Percentiles rank a stretch among this genome's conserved stretches.
phyloP scores from a whole-genome alignment of 2,329 filamentous ascomycete genomes.

The Arthroderma sp. region DNA sequence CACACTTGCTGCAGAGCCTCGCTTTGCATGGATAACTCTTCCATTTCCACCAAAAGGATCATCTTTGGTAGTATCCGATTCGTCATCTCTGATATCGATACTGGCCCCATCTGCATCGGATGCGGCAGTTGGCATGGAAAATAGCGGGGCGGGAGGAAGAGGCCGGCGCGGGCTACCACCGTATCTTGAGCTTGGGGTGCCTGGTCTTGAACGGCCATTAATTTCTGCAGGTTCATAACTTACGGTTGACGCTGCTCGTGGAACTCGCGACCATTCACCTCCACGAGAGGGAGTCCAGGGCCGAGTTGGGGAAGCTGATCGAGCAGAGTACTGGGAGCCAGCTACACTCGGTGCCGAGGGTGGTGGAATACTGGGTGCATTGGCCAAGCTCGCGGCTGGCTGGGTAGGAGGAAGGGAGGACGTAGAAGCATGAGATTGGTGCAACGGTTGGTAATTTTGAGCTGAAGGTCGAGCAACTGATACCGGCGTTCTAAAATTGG shows the following conservation, averaged over 20 bases:
- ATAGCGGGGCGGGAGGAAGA: conserved; percentile 76
- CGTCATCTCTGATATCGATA: conserved; percentile 38
- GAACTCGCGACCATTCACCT: conserved; percentile 57
- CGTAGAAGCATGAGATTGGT: conserved; percentile 20
- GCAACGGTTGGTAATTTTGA: conserved; percentile 20
- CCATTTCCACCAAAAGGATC: conserved; percentile 55
- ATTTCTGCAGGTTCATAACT: conserved; percentile 78
- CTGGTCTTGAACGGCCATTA: conserved; percentile 79
- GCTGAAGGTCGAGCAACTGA: conserved; percentile 17
- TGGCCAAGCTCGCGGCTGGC: conserved; percentile 30
- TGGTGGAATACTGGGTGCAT: conserved; percentile 29
- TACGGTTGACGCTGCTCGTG: conserved; percentile 47
- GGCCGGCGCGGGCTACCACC: conserved; percentile 77
- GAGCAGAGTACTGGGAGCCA: conserved; percentile 25
- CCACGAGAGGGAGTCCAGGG: conserved; percentile 44
- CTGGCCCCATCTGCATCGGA: conserved; percentile 26
- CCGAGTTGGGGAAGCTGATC: conserved; percentile 30
- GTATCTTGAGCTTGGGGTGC: conserved; percentile 79
- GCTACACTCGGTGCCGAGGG: conserved; percentile 23
- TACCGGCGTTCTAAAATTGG: conserved; percentile 14
- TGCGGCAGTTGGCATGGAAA: conserved; percentile 44
- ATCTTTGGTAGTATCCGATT: conserved; percentile 47
- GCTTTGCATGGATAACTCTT: conserved; percentile 36
- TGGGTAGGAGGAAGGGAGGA: conserved; percentile 22
- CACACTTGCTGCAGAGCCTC: conserved; percentile 42